These are phyloP conservation scores for Rhizophagus prolifer DNA, from an alignment of 192 early-diverging fungal genomes.

Conservation along the genomic window DNA sequence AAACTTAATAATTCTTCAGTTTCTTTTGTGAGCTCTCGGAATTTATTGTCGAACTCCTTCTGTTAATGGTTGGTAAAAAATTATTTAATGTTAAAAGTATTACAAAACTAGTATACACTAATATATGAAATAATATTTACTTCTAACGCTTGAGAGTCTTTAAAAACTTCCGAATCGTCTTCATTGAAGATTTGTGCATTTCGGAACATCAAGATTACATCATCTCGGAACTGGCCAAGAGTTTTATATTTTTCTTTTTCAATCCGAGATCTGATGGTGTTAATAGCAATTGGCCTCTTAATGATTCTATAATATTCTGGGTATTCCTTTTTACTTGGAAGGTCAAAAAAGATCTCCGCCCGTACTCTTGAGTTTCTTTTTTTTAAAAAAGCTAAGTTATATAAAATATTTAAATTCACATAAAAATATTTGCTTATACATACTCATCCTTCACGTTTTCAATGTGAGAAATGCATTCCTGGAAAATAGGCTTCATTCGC, in stretches of 20 bases:
- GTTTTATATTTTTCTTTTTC: constrained; percentile 67
- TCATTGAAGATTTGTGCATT: constrained; percentile 92
- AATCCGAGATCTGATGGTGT: constrained; percentile 77
- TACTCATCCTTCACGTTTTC: not conserved
- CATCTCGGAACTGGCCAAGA: constrained; percentile 66
- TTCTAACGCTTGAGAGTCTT: constrained; percentile 71
- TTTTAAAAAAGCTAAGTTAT: not conserved
- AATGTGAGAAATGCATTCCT: not conserved
- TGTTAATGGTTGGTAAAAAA: not conserved
- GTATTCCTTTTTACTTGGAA: constrained; percentile 73
- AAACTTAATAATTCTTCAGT: not conserved
- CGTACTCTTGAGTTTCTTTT: constrained; percentile 49
- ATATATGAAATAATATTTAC: constrained; percentile 29
- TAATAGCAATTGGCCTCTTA: constrained; percentile 81
- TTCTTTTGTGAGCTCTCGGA: not conserved
- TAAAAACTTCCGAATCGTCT: constrained; percentile 84
- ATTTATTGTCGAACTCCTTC: not conserved
- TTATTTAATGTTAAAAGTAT: not conserved
- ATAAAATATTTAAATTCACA: not conserved
- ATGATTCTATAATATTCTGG: constrained; percentile 92
- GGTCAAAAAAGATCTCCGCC: constrained; percentile 72
- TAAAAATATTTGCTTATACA: constrained; percentile 5
- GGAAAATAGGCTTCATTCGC: not conserved
- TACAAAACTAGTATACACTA: not conserved
- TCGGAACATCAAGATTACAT: constrained; percentile 84